Conservation (phyloP, 1,139 yeast species). For the Nakaseomyces glabratus region DNA sequence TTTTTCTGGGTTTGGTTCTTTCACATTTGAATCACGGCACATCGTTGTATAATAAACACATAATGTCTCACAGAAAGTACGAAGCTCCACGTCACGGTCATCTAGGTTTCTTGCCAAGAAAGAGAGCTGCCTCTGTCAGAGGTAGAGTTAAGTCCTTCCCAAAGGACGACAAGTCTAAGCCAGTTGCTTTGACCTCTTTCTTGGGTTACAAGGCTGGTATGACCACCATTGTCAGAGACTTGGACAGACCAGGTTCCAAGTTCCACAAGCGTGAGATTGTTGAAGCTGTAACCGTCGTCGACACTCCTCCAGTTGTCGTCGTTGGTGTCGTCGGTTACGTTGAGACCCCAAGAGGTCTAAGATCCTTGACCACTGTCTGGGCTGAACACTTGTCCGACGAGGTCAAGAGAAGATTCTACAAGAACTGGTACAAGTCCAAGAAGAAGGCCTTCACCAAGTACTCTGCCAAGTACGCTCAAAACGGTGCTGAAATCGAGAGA, state of each 20-base stretch:
- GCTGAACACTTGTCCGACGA: slow-evolving; percentile 99
- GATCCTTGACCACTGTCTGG: slow-evolving; percentile 99
- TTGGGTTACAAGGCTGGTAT: slow-evolving; percentile 99
- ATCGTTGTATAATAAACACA: slow-evolving; percentile 13
- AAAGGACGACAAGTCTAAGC: slow-evolving; percentile 95
- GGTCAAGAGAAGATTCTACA: slow-evolving; percentile 99
- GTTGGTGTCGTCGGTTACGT: slow-evolving; percentile 99
- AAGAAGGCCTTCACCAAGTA: slow-evolving; percentile 99
- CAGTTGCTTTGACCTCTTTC: slow-evolving; percentile 98
- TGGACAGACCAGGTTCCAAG: slow-evolving; percentile 99
- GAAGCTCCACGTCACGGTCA: slow-evolving; percentile 99
- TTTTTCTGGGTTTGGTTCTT: too few relatives aligned
- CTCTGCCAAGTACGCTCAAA: slow-evolving; percentile 93
- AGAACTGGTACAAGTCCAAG: slow-evolving; percentile 99
- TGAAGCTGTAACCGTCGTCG: slow-evolving; percentile 98
- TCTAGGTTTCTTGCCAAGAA: slow-evolving; percentile 98
- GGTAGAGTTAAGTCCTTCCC: slow-evolving; percentile 99
- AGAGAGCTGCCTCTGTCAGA: slow-evolving; percentile 98
- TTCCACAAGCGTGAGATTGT: slow-evolving; percentile 99
- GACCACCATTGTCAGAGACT: slow-evolving; percentile 99
- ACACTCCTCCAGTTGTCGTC: slow-evolving; percentile 97
- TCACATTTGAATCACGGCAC: slow-evolving; percentile 6
- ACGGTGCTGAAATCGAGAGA: slow-evolving; percentile 81
- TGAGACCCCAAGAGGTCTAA: slow-evolving; percentile 99
- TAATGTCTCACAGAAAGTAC: slow-evolving; percentile 99